These are phyloP conservation scores for Exophiala calicioides DNA, from an alignment of 2,329 filamentous ascomycete species.

Conservation along the genomic window DNA sequence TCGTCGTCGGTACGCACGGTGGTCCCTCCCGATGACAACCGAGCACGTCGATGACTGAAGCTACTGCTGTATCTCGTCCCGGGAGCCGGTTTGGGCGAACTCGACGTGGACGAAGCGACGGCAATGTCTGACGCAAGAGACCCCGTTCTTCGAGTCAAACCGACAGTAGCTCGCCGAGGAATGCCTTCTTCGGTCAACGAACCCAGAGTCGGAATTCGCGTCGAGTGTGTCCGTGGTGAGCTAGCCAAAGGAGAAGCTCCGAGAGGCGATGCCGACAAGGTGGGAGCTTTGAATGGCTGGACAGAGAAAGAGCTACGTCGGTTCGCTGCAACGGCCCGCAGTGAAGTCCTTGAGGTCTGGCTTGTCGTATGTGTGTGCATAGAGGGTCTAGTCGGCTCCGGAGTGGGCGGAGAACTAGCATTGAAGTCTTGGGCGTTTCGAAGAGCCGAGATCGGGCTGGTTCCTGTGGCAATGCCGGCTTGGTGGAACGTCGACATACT, in stretches of 20 bases:
- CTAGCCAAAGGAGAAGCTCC: conserved; percentile 51
- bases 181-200: conserved; percentile 44
- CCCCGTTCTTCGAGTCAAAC: conserved; percentile 38
- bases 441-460: conserved; percentile 82
- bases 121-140: conserved; percentile 63
- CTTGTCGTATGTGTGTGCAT: conserved; percentile 48
- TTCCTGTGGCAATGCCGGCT: conserved; percentile 72
- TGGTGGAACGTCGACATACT: conserved; percentile 85
- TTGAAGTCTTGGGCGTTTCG: conserved; percentile 63
- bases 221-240: conserved; percentile 54
- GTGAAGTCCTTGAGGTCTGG: conserved; percentile 52
- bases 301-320: conserved; percentile 85
- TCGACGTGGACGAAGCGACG: conserved; percentile 65
- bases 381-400: conserved; percentile 50
- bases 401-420: conserved; percentile 51
- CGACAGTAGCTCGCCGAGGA: conserved; percentile 41
- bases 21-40: conserved; percentile 73
- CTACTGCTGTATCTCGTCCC: conserved; percentile 91
- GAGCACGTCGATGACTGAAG: conserved; percentile 80
- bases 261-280: conserved; percentile 85
- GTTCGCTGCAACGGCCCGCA: conserved; percentile 51
- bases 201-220: conserved; percentile 40
- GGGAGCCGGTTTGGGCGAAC: conserved; percentile 75
- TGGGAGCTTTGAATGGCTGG: conserved; percentile 94
- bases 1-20: conserved; percentile 56